Percentiles rank a stretch among this genome's conserved stretches.
phyloP scores from a whole-genome alignment of 495 filamentous ascomycete species.

The Staphylotrichum tortipilum region DNA sequence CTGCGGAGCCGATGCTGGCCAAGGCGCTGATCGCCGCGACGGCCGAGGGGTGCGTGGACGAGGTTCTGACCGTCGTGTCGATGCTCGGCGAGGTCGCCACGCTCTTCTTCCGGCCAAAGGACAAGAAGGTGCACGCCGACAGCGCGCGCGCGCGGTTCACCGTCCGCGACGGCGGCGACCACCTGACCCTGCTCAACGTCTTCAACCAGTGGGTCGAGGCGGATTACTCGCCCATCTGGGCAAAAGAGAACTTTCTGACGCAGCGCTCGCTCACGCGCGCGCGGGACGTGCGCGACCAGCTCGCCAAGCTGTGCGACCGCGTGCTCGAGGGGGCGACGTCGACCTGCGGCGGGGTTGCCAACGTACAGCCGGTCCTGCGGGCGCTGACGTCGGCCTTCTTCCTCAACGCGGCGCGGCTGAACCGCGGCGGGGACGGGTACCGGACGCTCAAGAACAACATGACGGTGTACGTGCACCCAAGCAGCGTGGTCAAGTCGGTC shows the following conservation, averaged over 20 bases:
- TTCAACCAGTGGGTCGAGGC: constrained; percentile 96
- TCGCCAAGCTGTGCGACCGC: constrained; percentile 88
- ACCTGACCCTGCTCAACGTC: constrained; percentile 84
- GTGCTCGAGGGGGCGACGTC: constrained; percentile 68
- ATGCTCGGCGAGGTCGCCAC: constrained; percentile 86
- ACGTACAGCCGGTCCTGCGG: constrained; percentile 71
- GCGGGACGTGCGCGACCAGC: constrained; percentile 87
- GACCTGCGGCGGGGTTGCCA: constrained; percentile 61
- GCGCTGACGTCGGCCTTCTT: constrained; percentile 91
- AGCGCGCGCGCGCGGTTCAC: constrained; percentile 89
- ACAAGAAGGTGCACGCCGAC: constrained; percentile 95
- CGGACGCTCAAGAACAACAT: constrained; percentile 89
- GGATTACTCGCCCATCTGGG: constrained; percentile 84
- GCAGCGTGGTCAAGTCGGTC: constrained; percentile 67
- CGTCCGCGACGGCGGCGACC: constrained; percentile 85
- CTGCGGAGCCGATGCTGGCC: constrained; percentile 87
- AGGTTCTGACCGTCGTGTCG: constrained; percentile 87
- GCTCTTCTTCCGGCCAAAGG: constrained; percentile 92
- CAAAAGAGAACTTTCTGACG: constrained; percentile 89
- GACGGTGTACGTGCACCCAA: constrained; percentile 86
- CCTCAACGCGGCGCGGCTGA: constrained; percentile 80
- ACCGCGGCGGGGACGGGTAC: constrained; percentile 81
- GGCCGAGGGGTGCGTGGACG: constrained; percentile 82
- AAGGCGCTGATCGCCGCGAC: constrained; percentile 87
- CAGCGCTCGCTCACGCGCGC: constrained; percentile 78